phyloP scores from a whole-genome alignment of 176 grass and related monocot genomes.

The Tillandsia leiboldiana region DNA sequence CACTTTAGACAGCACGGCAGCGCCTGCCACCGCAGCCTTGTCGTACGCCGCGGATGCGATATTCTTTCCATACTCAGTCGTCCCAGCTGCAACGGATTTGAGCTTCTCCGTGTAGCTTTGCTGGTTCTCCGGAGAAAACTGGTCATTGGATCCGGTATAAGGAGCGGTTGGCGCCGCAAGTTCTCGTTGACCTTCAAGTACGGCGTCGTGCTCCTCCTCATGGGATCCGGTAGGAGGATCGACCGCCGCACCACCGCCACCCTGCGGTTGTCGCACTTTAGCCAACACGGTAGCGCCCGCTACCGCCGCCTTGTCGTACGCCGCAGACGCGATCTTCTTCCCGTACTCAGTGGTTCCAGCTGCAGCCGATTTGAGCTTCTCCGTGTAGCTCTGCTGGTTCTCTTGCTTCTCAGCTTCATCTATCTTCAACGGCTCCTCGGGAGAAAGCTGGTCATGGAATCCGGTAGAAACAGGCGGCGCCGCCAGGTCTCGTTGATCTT shows the following conservation, averaged over 20 bases:
- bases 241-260: not conserved
- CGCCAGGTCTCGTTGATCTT: not conserved
- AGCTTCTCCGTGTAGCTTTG: slow-evolving; percentile 45
- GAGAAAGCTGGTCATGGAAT: not conserved
- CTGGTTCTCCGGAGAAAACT: not conserved
- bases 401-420: slow-evolving; percentile 3
- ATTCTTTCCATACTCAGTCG: slow-evolving; percentile 51
- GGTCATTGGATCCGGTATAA: not conserved
- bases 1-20: slow-evolving; percentile 32
- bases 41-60: slow-evolving; percentile 23
- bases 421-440: slow-evolving; percentile 4
- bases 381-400: slow-evolving; percentile 23
- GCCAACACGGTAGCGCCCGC: slow-evolving; percentile 30
- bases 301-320: slow-evolving; percentile 27
- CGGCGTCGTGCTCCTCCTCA: slow-evolving; percentile 8
- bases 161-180: not conserved
- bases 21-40: slow-evolving; percentile 43
- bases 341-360: slow-evolving; percentile 46
- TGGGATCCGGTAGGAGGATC: no score
- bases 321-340: slow-evolving; percentile 40
- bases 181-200: slow-evolving; percentile 9
- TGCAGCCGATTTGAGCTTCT: slow-evolving; percentile 45
- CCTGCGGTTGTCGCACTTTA: slow-evolving; percentile 25
- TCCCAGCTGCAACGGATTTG: slow-evolving; percentile 35
- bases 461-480: not conserved